Evolutionary conservation across 352 stramenopile species (phyloP).

Genomic region (Phytophthora cryptogea): DNA sequence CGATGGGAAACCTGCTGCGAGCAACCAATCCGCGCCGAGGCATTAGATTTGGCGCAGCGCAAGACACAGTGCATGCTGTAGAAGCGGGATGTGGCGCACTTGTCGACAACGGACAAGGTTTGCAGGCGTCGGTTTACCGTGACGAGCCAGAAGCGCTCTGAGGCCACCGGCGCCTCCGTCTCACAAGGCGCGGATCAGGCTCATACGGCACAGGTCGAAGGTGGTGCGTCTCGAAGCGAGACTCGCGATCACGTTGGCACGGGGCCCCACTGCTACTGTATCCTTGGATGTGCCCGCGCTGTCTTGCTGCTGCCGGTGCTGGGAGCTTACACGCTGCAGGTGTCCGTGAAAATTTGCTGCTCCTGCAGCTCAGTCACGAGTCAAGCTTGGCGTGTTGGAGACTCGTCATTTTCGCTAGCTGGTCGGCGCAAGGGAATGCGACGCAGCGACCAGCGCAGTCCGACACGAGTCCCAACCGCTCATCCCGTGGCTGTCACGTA

Average conservation of each 20-base stretch:
- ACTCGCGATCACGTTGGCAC: conserved; percentile 13
- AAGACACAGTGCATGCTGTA: conserved; percentile 31
- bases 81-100: conserved; percentile 26
- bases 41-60: conserved; percentile 13
- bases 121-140: neutral
- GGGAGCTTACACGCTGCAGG: too few relatives aligned
- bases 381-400: conserved; percentile 1
- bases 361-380: neutral
- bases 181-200: conserved; percentile 5
- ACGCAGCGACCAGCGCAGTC: neutral
- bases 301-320: neutral
- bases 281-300: conserved; percentile 7
- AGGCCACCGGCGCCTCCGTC: conserved; percentile 11
- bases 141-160: neutral
- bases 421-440: conserved; percentile 10
- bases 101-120: conserved; percentile 5
- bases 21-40: conserved; percentile 23
- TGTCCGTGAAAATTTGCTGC: neutral
- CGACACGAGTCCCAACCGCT: neutral
- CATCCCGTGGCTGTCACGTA: neutral
- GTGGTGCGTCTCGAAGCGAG: neutral
- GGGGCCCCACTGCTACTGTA: neutral
- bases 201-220: conserved; percentile 1
- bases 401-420: neutral
- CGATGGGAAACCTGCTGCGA: conserved; percentile 26